A percentile compares a stretch with the other conserved stretches of the same genome.
Conservation (phyloP, 1,284 basidiomycete genomes). For the Cutaneotrichosporon sp. region DNA sequence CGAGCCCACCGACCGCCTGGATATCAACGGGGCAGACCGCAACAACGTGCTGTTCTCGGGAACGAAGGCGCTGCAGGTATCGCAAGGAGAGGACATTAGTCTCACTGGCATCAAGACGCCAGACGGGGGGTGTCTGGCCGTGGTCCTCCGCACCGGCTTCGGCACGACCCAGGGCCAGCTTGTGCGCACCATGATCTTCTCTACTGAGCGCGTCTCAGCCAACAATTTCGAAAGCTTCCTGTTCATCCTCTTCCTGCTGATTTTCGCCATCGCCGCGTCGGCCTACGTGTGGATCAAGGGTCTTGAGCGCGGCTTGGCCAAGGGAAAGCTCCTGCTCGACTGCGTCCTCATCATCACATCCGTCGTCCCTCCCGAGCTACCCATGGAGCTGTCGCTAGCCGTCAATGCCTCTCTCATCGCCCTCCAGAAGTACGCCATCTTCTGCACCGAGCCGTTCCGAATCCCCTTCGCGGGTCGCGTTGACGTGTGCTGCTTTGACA, state of each 20-base stretch:
- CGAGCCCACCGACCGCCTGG: slow-evolving; percentile 67
- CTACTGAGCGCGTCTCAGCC: slow-evolving; percentile 86
- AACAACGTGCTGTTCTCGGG: slow-evolving; percentile 87
- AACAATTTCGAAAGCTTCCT: slow-evolving; percentile 91
- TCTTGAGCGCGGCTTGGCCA: slow-evolving; percentile 84
- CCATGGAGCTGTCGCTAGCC: slow-evolving; percentile 91
- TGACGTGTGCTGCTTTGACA: slow-evolving; percentile 96
- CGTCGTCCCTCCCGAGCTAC: slow-evolving; percentile 90
- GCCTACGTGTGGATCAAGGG: slow-evolving; percentile 96
- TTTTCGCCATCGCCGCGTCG: slow-evolving; percentile 91
- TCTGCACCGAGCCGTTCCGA: slow-evolving; percentile 95
- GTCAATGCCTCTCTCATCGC: slow-evolving; percentile 92
- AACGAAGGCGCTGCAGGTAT: slow-evolving; percentile 84
- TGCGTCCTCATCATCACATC: slow-evolving; percentile 92
- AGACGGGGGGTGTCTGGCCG: slow-evolving; percentile 80
- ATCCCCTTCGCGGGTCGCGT: slow-evolving; percentile 90
- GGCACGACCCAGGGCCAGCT: slow-evolving; percentile 93
- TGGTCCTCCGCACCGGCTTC: slow-evolving; percentile 91
- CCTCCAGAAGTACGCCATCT: slow-evolving; percentile 87
- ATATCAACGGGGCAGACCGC: slow-evolving; percentile 78
- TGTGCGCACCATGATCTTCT: slow-evolving; percentile 96
- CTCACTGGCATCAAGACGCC: slow-evolving; percentile 55
- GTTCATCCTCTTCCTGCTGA: slow-evolving; percentile 91
- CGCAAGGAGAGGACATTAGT: slow-evolving; percentile 50
- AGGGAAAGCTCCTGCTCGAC: slow-evolving; percentile 85